These are phyloP conservation scores for Kurtzmaniella quercitrusa DNA, from an alignment of 1,139 yeast species.

Conservation along the genomic window DNA sequence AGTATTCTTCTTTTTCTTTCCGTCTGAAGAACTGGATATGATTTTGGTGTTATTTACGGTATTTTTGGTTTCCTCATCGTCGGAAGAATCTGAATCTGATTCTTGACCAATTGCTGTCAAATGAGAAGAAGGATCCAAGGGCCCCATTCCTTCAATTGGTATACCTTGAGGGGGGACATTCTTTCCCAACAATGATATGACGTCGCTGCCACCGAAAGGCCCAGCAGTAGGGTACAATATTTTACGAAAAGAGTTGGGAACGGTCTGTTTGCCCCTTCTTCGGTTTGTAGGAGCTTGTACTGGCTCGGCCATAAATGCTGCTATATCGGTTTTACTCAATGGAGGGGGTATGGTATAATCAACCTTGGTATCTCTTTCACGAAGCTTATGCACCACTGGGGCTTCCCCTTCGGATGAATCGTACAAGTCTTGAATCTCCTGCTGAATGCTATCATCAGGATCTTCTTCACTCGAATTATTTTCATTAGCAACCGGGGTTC, in stretches of 20 bases:
- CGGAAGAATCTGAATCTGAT: slow-evolving; percentile 69
- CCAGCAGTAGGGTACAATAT: slow-evolving; percentile 93
- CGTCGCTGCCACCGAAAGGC: slow-evolving; percentile 94
- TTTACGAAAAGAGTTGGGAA: slow-evolving; percentile 48
- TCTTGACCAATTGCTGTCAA: slow-evolving; percentile 47
- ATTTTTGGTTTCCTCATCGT: slow-evolving; percentile 40
- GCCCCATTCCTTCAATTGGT: slow-evolving; percentile 35
- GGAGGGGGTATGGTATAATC: slow-evolving; percentile 91
- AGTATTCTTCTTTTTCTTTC: slow-evolving; percentile 54
- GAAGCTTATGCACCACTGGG: slow-evolving; percentile 56
- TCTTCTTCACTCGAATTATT: slow-evolving; percentile 21
- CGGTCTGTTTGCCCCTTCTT: slow-evolving; percentile 25
- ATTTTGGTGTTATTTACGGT: slow-evolving; percentile 22
- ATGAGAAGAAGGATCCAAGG: slow-evolving; percentile 18
- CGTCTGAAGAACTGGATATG: slow-evolving; percentile 34
- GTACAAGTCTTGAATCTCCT: slow-evolving; percentile 50
- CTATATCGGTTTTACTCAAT: slow-evolving; percentile 22
- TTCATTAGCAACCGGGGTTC: slow-evolving; percentile 15
- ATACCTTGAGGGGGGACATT: slow-evolving; percentile 53
- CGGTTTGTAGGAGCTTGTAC: slow-evolving; percentile 8
- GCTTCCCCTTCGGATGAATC: slow-evolving; percentile 52
- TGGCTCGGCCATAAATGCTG: slow-evolving; percentile 10
- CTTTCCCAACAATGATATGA: slow-evolving; percentile 68
- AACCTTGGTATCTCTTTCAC: slow-evolving; percentile 69
- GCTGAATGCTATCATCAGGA: slow-evolving; percentile 39